Conservation (phyloP, 352 stramenopile genomes). For the Pythium guiyangense region DNA sequence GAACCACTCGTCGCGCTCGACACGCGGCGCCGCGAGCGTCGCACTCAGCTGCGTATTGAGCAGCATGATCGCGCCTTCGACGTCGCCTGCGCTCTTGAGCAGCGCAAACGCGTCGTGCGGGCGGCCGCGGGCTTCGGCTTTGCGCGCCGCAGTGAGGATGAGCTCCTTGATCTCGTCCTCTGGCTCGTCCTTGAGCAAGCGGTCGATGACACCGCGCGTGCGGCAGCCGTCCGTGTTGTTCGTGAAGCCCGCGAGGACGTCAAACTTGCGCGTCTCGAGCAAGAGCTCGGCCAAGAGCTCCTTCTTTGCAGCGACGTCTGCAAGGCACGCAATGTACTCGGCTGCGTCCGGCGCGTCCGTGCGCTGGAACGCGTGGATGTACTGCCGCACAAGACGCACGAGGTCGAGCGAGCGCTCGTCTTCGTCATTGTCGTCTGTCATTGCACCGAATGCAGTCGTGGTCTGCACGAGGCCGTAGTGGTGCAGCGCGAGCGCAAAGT, state of each 20-base stretch:
- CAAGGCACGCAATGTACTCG: conserved; percentile 76
- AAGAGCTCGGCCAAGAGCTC: conserved; percentile 68
- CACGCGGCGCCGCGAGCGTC: conserved; percentile 45
- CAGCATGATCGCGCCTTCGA: conserved; percentile 65
- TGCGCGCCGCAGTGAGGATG: conserved; percentile 67
- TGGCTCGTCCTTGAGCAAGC: conserved; percentile 60
- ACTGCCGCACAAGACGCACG: conserved; percentile 77
- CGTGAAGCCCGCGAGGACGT: conserved; percentile 71
- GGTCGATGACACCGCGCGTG: conserved; percentile 70
- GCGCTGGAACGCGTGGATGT: conserved; percentile 79
- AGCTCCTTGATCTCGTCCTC: conserved; percentile 78
- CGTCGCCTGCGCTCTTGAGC: conserved; percentile 74
- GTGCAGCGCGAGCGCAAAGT: conserved; percentile 78
- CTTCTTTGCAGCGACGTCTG: conserved; percentile 55
- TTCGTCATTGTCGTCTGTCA: conserved; percentile 50
- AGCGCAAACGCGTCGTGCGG: conserved; percentile 73
- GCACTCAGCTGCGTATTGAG: conserved; percentile 72
- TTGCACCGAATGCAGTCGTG: conserved; percentile 38
- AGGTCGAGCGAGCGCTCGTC: conserved; percentile 61
- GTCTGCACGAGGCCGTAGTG: conserved; percentile 70
- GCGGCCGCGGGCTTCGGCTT: conserved; percentile 62
- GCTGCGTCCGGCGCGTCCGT: conserved; percentile 70
- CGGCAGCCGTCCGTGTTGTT: conserved; percentile 81
- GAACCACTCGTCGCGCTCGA: conserved; percentile 80
- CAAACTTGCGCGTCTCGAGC: conserved; percentile 79